Evolutionary conservation across 257 asterid species (phyloP), one percentile per base, ranked within the genome.

Genomic region (Datura wrightii): DNA sequence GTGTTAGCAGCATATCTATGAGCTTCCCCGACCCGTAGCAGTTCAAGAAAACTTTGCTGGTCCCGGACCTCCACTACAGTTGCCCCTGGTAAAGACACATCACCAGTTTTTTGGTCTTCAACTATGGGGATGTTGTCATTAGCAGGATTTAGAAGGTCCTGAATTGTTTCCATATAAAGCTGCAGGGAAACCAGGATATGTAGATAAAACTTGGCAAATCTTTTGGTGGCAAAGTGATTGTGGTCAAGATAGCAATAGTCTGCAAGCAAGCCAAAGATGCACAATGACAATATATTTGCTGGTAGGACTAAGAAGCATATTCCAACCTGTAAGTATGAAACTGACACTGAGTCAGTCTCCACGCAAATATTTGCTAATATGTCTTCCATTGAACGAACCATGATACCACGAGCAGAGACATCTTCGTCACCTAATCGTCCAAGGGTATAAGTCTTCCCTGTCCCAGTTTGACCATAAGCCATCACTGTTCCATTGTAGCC

Each of bases 401-500:
- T 97, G 76, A 97, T 97, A 86, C 99, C 99, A 87, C 99, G 98
- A 76, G 98, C 98, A 82, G 99, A 93, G 44, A 97, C 92, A 90
- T 97, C 99, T 84, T 97, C 99, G 85, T 95, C 99, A 69, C 99
- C 99, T 15, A 97, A 90, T 84, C 96, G 90, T 82, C 99, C 99
- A 83, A 97, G 99, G 34, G 99, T 97, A 84, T 95, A 97, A 80
- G 99, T 97, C 87, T 97, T 97, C 84, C 99, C 99, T 19, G 99
- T 95, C 83, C 99, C 99, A 41, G 99, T 97, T 88, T 97, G 99
- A 85, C 99, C 99, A 85, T 97, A 97, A 48, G 99, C 99, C 99
- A 97, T 97, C 85, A 97, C 99, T 11, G 99, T 97, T 89, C 99
- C 98, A 84, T 97, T 97, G 92, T 97, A 97, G 81, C 99, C 99